phyloP scores from a whole-genome alignment of 2,329 filamentous ascomycete genomes.

The Neoscytalidium dimidiatum region DNA sequence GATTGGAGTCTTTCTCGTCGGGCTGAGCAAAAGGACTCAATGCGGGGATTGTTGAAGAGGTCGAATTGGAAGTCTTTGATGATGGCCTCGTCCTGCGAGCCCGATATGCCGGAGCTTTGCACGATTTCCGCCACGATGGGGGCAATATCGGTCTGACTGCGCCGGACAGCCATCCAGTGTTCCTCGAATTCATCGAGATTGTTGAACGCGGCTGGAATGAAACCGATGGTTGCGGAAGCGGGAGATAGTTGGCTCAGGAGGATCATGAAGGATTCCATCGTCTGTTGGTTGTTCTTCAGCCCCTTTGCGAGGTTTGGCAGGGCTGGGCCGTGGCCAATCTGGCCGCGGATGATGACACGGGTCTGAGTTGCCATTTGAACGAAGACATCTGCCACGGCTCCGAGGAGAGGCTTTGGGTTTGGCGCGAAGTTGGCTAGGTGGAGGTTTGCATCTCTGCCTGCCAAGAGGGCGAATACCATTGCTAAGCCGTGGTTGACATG shows the following conservation, averaged over 20 bases:
- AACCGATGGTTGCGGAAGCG: not conserved
- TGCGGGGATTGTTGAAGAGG: not conserved
- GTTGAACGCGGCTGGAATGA: not conserved
- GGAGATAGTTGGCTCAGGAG: not conserved
- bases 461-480: not conserved
- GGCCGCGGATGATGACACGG: not conserved
- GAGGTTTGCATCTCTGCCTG: not conserved
- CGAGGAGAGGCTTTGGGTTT: not conserved
- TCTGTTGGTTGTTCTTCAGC: not conserved
- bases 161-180: not conserved
- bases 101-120: not conserved
- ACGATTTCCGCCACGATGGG: not conserved
- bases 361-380: not conserved
- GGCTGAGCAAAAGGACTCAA: not conserved
- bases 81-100: not conserved
- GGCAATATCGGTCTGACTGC: not conserved
- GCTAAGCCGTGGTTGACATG: constrained; percentile 5
- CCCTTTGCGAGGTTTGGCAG: not conserved
- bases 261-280: not conserved
- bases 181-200: not conserved
- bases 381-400: not conserved
- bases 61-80: not conserved
- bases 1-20: not conserved
- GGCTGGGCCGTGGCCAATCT: not conserved
- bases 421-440: not conserved